Evolutionary conservation across 306 rosid genomes (phyloP).

Genomic region (Trifolium pratense): DNA sequence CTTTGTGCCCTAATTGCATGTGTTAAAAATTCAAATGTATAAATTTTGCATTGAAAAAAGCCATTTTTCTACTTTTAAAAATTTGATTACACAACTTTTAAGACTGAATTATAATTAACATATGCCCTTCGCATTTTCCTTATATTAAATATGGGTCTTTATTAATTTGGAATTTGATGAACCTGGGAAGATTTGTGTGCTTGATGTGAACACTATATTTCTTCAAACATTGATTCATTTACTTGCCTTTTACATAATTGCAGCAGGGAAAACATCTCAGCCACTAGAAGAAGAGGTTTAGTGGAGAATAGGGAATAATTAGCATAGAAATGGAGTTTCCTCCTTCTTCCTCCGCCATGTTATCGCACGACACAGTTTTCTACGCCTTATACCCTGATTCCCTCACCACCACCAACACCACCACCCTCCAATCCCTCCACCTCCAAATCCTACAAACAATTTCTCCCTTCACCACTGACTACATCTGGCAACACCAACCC

Average conservation of each 20-base stretch:
- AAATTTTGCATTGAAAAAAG: no score
- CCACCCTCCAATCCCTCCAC: constrained; percentile 78
- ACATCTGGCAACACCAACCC: constrained; percentile 93
- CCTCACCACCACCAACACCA: constrained; percentile 19
- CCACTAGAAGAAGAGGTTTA: neutral
- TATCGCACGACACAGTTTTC: constrained; percentile 80
- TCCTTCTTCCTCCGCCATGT: constrained; percentile 31
- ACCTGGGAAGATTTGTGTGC: no score
- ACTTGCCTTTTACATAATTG: neutral
- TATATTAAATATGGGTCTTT: no score
- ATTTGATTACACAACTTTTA: no score
- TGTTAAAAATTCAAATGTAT: no score
- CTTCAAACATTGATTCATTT: neutral
- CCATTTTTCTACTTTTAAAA: no score
- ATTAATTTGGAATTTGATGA: no score
- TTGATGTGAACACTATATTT: neutral
- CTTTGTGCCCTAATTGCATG: no score
- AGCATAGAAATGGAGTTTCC: constrained; percentile 33
- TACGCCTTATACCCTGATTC: constrained; percentile 69
- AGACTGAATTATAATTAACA: no score
- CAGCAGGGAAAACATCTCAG: neutral
- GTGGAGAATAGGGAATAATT: neutral
- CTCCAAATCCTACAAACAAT: constrained; percentile 66
- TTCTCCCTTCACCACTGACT: constrained; percentile 62
- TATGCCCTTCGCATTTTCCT: no score